Evolutionary conservation across 768 basidiomycete genomes (phyloP), one percentile per base, ranked within the genome.

Genomic region (Mrakia blollopis): DNA sequence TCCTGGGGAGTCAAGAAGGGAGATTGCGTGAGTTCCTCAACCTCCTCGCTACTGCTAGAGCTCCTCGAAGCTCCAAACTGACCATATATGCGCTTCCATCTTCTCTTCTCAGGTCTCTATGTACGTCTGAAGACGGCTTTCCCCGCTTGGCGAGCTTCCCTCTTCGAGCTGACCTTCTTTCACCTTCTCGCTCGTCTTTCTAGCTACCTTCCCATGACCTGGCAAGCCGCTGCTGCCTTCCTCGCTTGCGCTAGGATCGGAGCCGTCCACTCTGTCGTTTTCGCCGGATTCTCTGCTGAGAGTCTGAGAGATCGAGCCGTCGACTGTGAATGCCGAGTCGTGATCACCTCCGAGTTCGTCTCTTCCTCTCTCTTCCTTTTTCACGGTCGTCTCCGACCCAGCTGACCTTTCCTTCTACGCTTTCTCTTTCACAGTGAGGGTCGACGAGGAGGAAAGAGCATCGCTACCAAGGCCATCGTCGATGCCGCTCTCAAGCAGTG

Each of bases 171-270:
- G 73, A 75, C 44, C 37, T 28, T 21, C 28, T 11, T 67, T 71
- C 18, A 8, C 32, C 37, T 39, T n/a, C 37, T 18, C 52, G 39
- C 18, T 92, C 35, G 91, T 94, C 65, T 92, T 21, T 21, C 91
- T n/a, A 86, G 95, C 74, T 96, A 95, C 84, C 88, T 95, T 28
- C 93, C 93, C 52, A 74, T 93, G 92, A 90, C 91, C 28, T 96
- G 93, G 93, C 94, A 98, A 80, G 90, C 96, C 28, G 93, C 92
- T 70, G 94, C 93, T 65, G 92, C 96, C 61, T 94, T 99, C 90
- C 91, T 99, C 76, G 96, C 96, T 9, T 98, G 96, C 83, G 95
- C 96, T 6, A 91, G 96, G 79, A 92, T 99, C 80, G 96, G 96
- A 32, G 96, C 96, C 32, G 87, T 98, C 67, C 96, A 99, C 85